phyloP scores from a whole-genome alignment of 2,329 filamentous ascomycete species.

The Aspergillus sp. region DNA sequence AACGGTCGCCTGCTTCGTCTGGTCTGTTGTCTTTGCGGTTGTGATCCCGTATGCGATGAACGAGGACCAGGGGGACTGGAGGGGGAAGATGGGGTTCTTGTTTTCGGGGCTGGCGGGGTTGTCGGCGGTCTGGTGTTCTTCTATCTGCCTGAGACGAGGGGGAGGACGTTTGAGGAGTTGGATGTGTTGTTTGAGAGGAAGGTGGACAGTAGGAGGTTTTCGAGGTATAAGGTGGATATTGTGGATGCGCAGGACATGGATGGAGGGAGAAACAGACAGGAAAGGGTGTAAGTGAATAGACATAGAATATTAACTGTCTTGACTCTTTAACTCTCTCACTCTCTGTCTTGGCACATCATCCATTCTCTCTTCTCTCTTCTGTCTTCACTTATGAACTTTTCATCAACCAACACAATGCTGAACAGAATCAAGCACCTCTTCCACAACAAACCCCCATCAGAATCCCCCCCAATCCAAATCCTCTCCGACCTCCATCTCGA shows the following conservation, averaged over 20 bases:
- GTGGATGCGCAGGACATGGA: background rate
- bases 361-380: no score
- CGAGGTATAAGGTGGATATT: background rate
- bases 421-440: no score
- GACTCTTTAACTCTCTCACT: no score
- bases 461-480: constrained; percentile 16
- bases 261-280: background rate
- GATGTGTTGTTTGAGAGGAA: constrained; percentile 32
- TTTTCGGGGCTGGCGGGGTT: constrained; percentile 27
- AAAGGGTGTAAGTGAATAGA: background rate
- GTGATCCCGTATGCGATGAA: constrained; percentile 39
- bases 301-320: no score
- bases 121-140: constrained; percentile 32
- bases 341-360: no score
- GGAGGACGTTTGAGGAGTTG: constrained; percentile 31
- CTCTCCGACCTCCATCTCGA: constrained; percentile 34
- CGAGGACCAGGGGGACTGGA: constrained; percentile 28
- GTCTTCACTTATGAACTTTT: no score
- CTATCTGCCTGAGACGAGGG: constrained; percentile 33
- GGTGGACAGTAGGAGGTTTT: constrained; percentile 25
- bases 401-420: no score
- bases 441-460: no score
- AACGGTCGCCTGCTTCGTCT: background rate
- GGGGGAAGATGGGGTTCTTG: constrained; percentile 35
- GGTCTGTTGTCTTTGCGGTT: constrained; percentile 27